Percentiles rank a stretch among this genome's conserved stretches.
Conservation (phyloP, 495 filamentous ascomycete genomes). For the Terfezia claveryi region DNA sequence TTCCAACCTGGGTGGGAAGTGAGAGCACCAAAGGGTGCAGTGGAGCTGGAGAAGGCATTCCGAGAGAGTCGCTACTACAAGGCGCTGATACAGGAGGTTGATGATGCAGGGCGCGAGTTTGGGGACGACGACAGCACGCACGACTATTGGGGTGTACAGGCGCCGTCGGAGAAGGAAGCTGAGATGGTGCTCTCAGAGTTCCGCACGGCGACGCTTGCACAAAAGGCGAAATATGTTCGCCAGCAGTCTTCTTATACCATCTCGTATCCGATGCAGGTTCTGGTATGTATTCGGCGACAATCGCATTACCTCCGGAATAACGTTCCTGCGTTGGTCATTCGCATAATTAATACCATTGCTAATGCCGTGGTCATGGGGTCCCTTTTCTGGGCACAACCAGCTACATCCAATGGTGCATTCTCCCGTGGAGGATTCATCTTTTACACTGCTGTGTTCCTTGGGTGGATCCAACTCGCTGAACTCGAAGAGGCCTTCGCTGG, state of each 20-base stretch:
- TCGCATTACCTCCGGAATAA: conserved; percentile 10
- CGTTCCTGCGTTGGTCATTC: neutral
- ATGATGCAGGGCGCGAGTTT: conserved; percentile 32
- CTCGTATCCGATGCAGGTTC: conserved; percentile 42
- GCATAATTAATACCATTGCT: neutral
- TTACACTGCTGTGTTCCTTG: conserved; percentile 55
- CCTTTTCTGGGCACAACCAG: conserved; percentile 28
- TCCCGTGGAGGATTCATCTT: conserved; percentile 44
- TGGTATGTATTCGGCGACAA: conserved; percentile 31
- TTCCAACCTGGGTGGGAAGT: conserved; percentile 39
- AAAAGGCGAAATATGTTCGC: conserved; percentile 40
- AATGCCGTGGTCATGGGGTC: neutral
- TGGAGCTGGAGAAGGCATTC: conserved; percentile 39
- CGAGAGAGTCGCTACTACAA: conserved; percentile 20
- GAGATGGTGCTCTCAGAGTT: conserved; percentile 42
- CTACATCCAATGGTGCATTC: conserved; percentile 46
- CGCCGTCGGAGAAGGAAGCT: conserved; percentile 10
- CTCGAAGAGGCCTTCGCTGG: conserved; percentile 46
- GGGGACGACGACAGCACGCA: conserved; percentile 7
- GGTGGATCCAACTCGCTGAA: conserved; percentile 52
- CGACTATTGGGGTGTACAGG: no score
- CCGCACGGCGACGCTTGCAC: conserved; percentile 39
- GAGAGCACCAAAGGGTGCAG: conserved; percentile 41
- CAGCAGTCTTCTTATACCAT: conserved; percentile 51
- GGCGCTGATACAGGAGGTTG: conserved; percentile 29